Base-by-base conservation (phyloP, 306 rosid genomes). In the Quercus agrifolia region DNA sequence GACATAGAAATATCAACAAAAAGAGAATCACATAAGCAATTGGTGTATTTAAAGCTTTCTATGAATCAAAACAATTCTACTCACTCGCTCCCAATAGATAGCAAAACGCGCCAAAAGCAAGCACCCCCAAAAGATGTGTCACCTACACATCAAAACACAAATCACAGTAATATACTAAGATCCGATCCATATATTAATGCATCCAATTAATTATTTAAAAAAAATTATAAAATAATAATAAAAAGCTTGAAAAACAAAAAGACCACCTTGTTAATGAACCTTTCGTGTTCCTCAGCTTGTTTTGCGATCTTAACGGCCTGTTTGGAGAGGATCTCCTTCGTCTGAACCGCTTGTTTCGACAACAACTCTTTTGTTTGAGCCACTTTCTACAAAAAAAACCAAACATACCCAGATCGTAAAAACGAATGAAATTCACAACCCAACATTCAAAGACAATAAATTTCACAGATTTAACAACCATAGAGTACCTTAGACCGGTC, bases 11-110 rank as follows among this genome's bases (percentile, higher is more conserved):
- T 8, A 33, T 18, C 35, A 18, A 35, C 27, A 13, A 74, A 58
- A 57, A 3, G 19, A 11, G 51, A 68, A 63, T 6, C 17, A 3
- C 4, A 73, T 19, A 14, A 35, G 30, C 66, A 63, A 78, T 28
- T 55, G 78, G 58, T 71, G 17, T 21, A 80, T 69, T 13, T 21
- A 80, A 73, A 63, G 70, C 17, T 51, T 46, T 64, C 54, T 30
- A 74, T 44, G 31, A 52, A 58, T 79, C 78, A 80, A 31, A 82
- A 10, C 20, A 21, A 74, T 11, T 74, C 66, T 61, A 90, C 98
- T 90, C 86, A 92, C 97, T 92, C 57, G 97, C 98, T 83, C 98
- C 98, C 63, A 94, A 84, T 6, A 92, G 90, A 74, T 92, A 94
- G 88, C 98, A 94, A 91, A 94, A 85, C 23, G 91, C 97, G 18